These are phyloP conservation scores for Solanum chilense DNA, from an alignment of 257 asterid genomes.

Conservation along the genomic window DNA sequence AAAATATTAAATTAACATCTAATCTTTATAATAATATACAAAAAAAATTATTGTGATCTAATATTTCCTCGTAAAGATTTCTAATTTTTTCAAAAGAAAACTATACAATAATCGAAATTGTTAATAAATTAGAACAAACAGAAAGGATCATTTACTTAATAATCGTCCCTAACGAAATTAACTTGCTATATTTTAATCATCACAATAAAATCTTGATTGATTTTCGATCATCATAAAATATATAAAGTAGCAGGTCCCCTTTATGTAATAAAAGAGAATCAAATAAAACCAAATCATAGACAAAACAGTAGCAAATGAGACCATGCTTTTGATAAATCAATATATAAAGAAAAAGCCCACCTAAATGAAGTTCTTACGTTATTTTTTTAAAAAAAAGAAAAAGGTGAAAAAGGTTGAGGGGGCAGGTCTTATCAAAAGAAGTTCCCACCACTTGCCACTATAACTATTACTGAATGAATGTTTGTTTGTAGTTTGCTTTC, in stretches of 20 bases:
- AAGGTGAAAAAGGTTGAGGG: conserved; percentile 21
- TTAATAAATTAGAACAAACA: too few relatives aligned
- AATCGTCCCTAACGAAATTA: neutral
- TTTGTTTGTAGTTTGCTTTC: neutral
- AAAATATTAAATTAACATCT: neutral
- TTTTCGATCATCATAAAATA: neutral
- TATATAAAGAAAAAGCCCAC: neutral
- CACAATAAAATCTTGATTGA: neutral
- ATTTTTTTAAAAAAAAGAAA: neutral
- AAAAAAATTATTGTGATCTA: neutral
- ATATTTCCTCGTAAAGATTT: neutral
- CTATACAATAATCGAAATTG: too few relatives aligned
- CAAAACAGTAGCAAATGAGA: neutral
- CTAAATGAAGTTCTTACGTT: neutral
- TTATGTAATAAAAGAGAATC: neutral
- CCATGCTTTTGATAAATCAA: neutral
- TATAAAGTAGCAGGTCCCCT: neutral
- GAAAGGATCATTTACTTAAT: neutral
- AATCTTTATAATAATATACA: neutral
- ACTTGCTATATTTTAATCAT: neutral
- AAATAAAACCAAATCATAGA: neutral
- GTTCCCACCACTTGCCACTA: conserved; percentile 46
- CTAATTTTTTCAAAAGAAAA: neutral
- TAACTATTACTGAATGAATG: neutral
- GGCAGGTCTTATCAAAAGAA: conserved; percentile 53